Evolutionary conservation across 352 stramenopile species (phyloP), one percentile per base, ranked within the genome.

Genomic region (Phytophthora niederhauseri): DNA sequence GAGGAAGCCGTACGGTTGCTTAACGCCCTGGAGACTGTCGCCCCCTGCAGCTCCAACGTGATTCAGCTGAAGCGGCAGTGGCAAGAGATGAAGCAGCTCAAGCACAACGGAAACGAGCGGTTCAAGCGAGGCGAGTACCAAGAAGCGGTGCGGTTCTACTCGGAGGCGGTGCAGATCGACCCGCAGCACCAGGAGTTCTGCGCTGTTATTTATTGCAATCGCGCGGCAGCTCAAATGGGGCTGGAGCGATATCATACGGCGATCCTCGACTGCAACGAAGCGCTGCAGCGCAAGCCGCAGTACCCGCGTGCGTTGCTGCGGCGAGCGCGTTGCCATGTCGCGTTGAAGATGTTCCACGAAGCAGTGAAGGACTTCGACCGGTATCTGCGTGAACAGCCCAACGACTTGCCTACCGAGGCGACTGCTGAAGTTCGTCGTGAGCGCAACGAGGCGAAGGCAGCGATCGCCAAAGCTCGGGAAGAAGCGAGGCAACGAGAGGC

Each of bases 151-250:
- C 53, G 72, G 6, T 67, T 87, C 5, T 96, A 96, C 59, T 84
- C 83, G 0, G 77, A 92, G 41, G 87, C 84, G 14, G 70, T 95
- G 6, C 64, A 75, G 22, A 69, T 94, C 31, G 89, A 96, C 51
- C 73, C 74, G 0, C 64, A 81, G 11, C 80, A 96, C 43, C 77
- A 92, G n/a, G 77, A 87, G 51, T 94, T 86, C 65, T 93, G 85
- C 58, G 83, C 84, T 1, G 77, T 93, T 41, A 81, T 96, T 50
- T 91, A 89, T 49, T 93, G 87, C 73, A 96, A 96, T 57, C 83
- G 89, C 38, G 86, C 89, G 3, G 89, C 89, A 22, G 89, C 89
- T 36, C 75, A 91, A 24, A 96, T 96, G 89, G 80, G 76, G 4
- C 59, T 95, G 48, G 73, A 87, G 30, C 72, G 81, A 22, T 93